phyloP scores from a whole-genome alignment of 2,329 filamentous ascomycete genomes.

The Colletotrichum musae region DNA sequence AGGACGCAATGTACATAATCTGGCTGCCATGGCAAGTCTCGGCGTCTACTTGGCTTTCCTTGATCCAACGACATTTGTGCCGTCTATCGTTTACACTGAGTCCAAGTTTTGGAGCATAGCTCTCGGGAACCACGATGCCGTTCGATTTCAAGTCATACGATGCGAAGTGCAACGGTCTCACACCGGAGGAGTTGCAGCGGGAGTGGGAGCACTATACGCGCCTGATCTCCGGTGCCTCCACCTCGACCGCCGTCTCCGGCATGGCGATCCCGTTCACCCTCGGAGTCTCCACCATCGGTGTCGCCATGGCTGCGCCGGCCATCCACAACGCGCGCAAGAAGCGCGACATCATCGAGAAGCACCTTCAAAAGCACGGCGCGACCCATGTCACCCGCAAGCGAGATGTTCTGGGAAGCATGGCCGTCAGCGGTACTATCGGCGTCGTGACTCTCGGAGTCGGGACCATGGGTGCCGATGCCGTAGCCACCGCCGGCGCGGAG shows the following conservation, averaged over 20 bases:
- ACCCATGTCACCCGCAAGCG: conserved; percentile 57
- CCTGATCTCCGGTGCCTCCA: conserved; percentile 56
- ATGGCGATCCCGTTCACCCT: conserved; percentile 55
- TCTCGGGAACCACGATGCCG: conserved; percentile 48
- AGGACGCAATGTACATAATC: background rate
- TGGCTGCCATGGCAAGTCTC: background rate
- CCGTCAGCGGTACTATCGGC: conserved; percentile 54
- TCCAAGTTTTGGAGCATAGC: background rate
- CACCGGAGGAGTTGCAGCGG: conserved; percentile 55
- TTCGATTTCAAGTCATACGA: conserved; percentile 59
- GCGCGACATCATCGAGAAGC: conserved; percentile 57
- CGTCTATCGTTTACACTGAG: too few species aligned
- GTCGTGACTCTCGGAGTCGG: conserved; percentile 55
- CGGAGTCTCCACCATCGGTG: conserved; percentile 56
- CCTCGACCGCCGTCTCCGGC: conserved; percentile 56
- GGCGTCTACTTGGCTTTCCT: background rate
- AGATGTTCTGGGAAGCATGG: conserved; percentile 56
- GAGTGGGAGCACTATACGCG: conserved; percentile 62
- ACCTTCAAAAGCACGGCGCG: conserved; percentile 51
- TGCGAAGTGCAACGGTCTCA: conserved; percentile 54
- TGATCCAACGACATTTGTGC: background rate
- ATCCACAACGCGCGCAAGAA: conserved; percentile 61
- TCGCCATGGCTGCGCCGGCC: conserved; percentile 55
- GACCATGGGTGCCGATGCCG: conserved; percentile 51
- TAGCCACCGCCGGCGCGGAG: conserved; percentile 53